Percentiles rank a stretch among this genome's conserved stretches.
These are phyloP conservation scores for Leishmania aethiopica DNA, from an alignment of 208 protist genomes.

Conservation along the genomic window DNA sequence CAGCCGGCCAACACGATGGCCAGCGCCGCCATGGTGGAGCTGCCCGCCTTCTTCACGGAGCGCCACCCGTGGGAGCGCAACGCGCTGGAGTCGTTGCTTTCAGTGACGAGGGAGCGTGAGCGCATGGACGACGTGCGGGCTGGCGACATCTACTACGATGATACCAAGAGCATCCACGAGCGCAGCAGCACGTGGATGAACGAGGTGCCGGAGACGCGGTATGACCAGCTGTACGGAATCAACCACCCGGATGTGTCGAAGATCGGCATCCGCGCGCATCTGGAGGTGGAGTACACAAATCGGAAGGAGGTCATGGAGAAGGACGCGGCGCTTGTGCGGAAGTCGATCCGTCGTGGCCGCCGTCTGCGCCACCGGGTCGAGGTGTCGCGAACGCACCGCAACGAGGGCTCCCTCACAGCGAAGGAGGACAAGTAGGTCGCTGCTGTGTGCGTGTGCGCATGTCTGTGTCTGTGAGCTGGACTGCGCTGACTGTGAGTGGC, in stretches of 20 bases:
- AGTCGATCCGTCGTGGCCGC: constrained; percentile 64
- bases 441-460: neutral
- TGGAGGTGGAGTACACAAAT: constrained; percentile 85
- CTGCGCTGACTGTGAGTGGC: neutral
- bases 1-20: constrained; percentile 60
- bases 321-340: constrained; percentile 78
- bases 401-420: constrained; percentile 47
- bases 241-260: constrained; percentile 82
- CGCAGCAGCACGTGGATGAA: constrained; percentile 86
- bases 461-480: neutral
- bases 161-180: constrained; percentile 65
- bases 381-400: constrained; percentile 72
- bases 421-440: constrained; percentile 19
- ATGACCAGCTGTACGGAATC: constrained; percentile 88
- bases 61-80: constrained; percentile 73
- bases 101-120: constrained; percentile 50
- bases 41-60: constrained; percentile 83
- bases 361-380: constrained; percentile 83
- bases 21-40: constrained; percentile 53
- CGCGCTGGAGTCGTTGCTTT: constrained; percentile 69
- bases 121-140: constrained; percentile 77
- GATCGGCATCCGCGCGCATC: constrained; percentile 86
- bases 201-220: constrained; percentile 89
- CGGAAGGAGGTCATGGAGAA: constrained; percentile 72
- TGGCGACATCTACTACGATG: constrained; percentile 87